These are phyloP conservation scores for Eragrostis tef DNA, from an alignment of 202 grass and related monocot species.

Conservation along the genomic window DNA sequence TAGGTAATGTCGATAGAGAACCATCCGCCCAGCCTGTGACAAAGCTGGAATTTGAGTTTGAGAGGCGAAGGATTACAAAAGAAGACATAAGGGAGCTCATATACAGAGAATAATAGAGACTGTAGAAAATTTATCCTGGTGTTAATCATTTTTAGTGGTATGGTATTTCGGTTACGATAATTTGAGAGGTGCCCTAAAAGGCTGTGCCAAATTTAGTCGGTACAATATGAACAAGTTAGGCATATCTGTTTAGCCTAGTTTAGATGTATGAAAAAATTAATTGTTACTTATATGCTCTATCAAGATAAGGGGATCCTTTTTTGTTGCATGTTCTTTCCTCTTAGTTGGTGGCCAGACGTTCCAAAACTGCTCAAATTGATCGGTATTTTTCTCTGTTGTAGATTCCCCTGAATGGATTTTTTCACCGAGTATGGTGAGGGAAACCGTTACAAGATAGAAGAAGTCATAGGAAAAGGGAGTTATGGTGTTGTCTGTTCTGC, in stretches of 20 bases:
- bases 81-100: slow-evolving; percentile 75
- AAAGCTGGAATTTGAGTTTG: slow-evolving; percentile 78
- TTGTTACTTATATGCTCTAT: too few species aligned
- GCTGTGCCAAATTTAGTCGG: too few species aligned
- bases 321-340: too few species aligned
- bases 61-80: slow-evolving; percentile 63
- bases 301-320: too few species aligned
- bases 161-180: too few species aligned
- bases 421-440: slow-evolving; percentile 74
- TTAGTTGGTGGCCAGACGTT: neutral
- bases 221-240: too few species aligned
- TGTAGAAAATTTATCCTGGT: too few species aligned
- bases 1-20: slow-evolving; percentile 75
- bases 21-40: slow-evolving; percentile 64
- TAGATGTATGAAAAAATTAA: too few species aligned
- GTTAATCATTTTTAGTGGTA: too few species aligned
- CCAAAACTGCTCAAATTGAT: neutral
- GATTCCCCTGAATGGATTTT: slow-evolving; percentile 53
- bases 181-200: too few species aligned
- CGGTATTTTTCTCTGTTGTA: slow-evolving; percentile 11
- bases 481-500: slow-evolving; percentile 71
- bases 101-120: too few species aligned
- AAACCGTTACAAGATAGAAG: slow-evolving; percentile 64
- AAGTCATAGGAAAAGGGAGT: slow-evolving; percentile 75
- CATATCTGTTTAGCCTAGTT: too few species aligned